Evolutionary conservation across 2,329 filamentous ascomycete genomes (phyloP).

Genomic region (Phoma herbarum): DNA sequence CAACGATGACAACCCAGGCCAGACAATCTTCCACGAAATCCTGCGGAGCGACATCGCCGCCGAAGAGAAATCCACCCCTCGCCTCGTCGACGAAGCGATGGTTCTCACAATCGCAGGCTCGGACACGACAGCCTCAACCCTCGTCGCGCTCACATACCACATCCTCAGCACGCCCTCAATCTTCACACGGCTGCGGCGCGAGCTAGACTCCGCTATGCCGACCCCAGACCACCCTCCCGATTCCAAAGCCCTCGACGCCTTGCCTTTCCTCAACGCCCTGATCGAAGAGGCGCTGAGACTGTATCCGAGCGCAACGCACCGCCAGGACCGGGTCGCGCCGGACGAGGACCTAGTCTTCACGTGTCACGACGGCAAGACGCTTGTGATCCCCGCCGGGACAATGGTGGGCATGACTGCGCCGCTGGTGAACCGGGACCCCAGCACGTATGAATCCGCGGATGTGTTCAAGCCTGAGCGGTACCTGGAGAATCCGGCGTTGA

Average conservation of each 20-base stretch:
- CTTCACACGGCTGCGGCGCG: conserved; percentile 9
- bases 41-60: conserved; percentile 37
- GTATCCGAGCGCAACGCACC: conserved; percentile 27
- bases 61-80: conserved; percentile 19
- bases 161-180: conserved; percentile 11
- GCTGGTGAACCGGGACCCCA: not conserved
- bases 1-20: not conserved
- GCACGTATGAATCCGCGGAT: not conserved
- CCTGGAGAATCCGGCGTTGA: conserved; percentile 3
- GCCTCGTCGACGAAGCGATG: conserved; percentile 24
- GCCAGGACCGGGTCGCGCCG: conserved; percentile 13
- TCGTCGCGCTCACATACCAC: conserved; percentile 16
- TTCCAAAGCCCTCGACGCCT: conserved; percentile 17
- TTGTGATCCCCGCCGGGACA: conserved; percentile 3
- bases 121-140: conserved; percentile 18
- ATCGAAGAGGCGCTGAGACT: conserved; percentile 47
- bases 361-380: not conserved
- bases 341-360: conserved; percentile 12
- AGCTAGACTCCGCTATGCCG: conserved; percentile 13
- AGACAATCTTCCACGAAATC: conserved; percentile 43
- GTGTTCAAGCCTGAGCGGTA: not conserved
- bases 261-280: conserved; percentile 30
- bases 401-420: conserved; percentile 1
- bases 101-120: conserved; percentile 19
- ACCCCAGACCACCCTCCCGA: conserved; percentile 3